A percentile compares a stretch with the other conserved stretches of the same genome.
Evolutionary conservation across 169 alveolate genomes (phyloP).

Genomic region (Plasmodium cynomolgi): DNA sequence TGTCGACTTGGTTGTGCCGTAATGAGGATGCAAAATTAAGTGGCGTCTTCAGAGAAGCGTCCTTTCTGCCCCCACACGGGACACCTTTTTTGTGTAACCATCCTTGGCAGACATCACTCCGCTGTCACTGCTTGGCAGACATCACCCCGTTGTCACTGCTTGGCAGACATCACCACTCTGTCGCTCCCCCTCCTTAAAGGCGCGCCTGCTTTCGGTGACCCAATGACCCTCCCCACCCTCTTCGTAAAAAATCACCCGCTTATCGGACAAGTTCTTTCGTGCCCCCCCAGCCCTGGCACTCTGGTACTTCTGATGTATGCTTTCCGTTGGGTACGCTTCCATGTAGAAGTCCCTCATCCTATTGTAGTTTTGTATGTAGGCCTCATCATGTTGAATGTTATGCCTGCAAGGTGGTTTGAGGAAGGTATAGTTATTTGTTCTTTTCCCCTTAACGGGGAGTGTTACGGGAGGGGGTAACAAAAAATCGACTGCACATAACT

Average conservation of each 20-base stretch:
- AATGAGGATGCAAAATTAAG: not conserved
- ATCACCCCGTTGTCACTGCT: not conserved
- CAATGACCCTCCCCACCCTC: slow-evolving; percentile 19
- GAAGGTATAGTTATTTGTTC: no score
- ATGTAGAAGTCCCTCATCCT: slow-evolving; percentile 23
- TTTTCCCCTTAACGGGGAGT: not conserved
- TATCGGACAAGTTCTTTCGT: slow-evolving; percentile 35
- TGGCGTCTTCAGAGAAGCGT: not conserved
- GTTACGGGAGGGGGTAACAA: not conserved
- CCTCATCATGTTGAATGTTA: slow-evolving; percentile 51
- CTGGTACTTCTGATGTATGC: slow-evolving; percentile 2
- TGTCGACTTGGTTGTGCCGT: not conserved
- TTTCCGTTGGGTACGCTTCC: slow-evolving; percentile 24
- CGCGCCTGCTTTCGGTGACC: slow-evolving; percentile 43
- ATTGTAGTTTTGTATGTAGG: slow-evolving; percentile 28
- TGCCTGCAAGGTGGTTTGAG: slow-evolving; percentile 25
- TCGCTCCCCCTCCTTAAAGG: slow-evolving; percentile 2
- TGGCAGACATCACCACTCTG: not conserved
- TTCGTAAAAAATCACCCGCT: slow-evolving; percentile 43
- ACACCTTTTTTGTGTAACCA: not conserved
- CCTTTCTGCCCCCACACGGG: not conserved
- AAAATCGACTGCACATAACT: not conserved
- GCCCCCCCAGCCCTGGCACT: not conserved
- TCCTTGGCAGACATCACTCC: not conserved
- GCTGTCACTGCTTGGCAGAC: no score